phyloP scores from a whole-genome alignment of 164 flowering plant species.

The Litsea cubeba region DNA sequence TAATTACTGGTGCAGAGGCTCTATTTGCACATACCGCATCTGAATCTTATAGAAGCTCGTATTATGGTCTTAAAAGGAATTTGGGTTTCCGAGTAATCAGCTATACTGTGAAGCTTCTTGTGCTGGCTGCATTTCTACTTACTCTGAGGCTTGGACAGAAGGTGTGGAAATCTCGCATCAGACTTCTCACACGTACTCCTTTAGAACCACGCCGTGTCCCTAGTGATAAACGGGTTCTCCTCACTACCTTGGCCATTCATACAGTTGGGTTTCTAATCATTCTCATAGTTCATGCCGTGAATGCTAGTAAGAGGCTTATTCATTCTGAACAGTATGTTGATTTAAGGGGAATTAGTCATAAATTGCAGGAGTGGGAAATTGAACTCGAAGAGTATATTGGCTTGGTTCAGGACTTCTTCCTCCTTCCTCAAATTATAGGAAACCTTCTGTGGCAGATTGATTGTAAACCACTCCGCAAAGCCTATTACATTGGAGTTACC shows the following conservation, averaged over 20 bases:
- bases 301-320: slow-evolving; percentile 30
- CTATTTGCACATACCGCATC: slow-evolving; percentile 39
- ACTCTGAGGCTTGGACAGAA: slow-evolving; percentile 72
- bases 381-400: slow-evolving; percentile 79
- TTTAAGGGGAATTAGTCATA: slow-evolving; percentile 27
- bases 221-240: slow-evolving; percentile 52
- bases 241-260: slow-evolving; percentile 44
- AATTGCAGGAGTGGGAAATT: slow-evolving; percentile 50
- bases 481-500: slow-evolving; percentile 67
- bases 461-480: slow-evolving; percentile 56
- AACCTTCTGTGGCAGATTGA: slow-evolving; percentile 70
- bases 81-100: slow-evolving; percentile 51
- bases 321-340: slow-evolving; percentile 24
- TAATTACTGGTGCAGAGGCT: slow-evolving; percentile 76
- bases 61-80: slow-evolving; percentile 39
- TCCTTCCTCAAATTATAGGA: slow-evolving; percentile 83
- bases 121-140: slow-evolving; percentile 51
- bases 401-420: slow-evolving; percentile 76
- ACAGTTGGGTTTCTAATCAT: slow-evolving; percentile 46
- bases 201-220: slow-evolving; percentile 70
- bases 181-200: slow-evolving; percentile 50
- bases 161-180: slow-evolving; percentile 79
- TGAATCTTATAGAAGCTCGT: slow-evolving; percentile 32
- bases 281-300: slow-evolving; percentile 40
- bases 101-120: slow-evolving; percentile 61